Evolutionary conservation across 169 alveolate genomes (phyloP).

Genomic region (Theileria orientalis): DNA sequence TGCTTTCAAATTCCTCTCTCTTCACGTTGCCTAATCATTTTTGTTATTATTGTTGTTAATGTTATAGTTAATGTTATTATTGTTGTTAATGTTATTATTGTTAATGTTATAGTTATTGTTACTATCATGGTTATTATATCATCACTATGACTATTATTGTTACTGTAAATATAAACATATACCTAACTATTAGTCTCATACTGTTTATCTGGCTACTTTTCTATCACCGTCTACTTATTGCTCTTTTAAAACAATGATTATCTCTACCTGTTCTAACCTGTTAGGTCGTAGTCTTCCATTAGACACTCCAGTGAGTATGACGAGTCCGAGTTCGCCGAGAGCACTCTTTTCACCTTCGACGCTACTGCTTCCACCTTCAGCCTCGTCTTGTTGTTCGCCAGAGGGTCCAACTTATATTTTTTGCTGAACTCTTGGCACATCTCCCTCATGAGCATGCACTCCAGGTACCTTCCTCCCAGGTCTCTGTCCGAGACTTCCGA

Average conservation of each 20-base stretch:
- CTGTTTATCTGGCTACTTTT: too few species aligned
- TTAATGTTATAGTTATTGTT: neutral
- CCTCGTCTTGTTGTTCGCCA: constrained; percentile 81
- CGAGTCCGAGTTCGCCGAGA: constrained; percentile 95
- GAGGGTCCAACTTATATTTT: constrained; percentile 87
- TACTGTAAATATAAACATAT: too few species aligned
- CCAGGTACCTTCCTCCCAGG: constrained; percentile 95
- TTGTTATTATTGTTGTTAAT: constrained; percentile 14
- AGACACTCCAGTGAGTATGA: constrained; percentile 90
- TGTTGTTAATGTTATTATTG: neutral
- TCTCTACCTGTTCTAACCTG: constrained; percentile 67
- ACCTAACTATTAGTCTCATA: too few species aligned
- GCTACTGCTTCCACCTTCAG: constrained; percentile 94
- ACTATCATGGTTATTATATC: constrained; percentile 24
- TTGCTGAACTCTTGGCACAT: constrained; percentile 85
- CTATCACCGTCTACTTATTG: too few species aligned
- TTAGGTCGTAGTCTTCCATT: constrained; percentile 92
- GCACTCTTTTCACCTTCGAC: constrained; percentile 89
- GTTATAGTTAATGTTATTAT: constrained; percentile 37
- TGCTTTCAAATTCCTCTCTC: constrained; percentile 90
- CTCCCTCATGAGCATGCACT: constrained; percentile 85
- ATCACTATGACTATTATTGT: too few species aligned
- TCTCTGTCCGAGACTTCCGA: constrained; percentile 89
- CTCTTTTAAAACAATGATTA: too few species aligned
- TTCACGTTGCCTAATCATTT: constrained; percentile 43